Evolutionary conservation across 202 grass and related monocot species (phyloP), one percentile per base, ranked within the genome.

Genomic region (Zoysia matrella): DNA sequence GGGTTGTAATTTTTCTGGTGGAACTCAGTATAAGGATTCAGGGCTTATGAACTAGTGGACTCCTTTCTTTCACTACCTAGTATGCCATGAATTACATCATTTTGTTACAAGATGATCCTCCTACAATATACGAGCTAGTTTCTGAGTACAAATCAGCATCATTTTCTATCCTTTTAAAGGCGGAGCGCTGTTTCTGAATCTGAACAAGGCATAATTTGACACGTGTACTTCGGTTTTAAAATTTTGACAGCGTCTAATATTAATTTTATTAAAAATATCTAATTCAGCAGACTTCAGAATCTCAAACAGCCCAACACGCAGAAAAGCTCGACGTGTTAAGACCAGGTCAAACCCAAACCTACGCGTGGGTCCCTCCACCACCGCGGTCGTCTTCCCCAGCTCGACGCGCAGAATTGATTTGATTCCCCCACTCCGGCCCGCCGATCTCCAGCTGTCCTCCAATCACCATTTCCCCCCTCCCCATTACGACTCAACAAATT

Each of bases 371-470:
- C 67, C 82, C 65, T 65, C 62, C 22, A 10, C 18, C 49, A 47
- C 10, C 42, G n/a, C 18, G 14, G 46, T 60, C 66, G 15, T 77
- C 74, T 51, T 39, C n/a, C 66, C 73, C 61, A 54, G 18, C 71
- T 47, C 51, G 51, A 84, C 82, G 54, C 82, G 82, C 52, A 61
- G 67, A 73, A 82, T 82, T 73, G 73, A 84, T 84, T 69, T 30
- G 22, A 30, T 30, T 30, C 67, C 7, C 42, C 43, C 83, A 41
- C 47, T 68, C 44, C 51, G 14, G 5, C 57, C 72, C 73, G 75
- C 53, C 71, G 60, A 72, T 75, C 81, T 72, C 73, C 84, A 90
- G 86, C 91, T 94, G 88, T 78, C 4, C 52, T 12, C 42, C 77
- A 58, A 79, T 69, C 58, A 14, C 69, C 67, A 68, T 77, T 73